Evolutionary conservation across 371 early-diverging fungal species (phyloP).

Genomic region (Rhizomucor pusillus): DNA sequence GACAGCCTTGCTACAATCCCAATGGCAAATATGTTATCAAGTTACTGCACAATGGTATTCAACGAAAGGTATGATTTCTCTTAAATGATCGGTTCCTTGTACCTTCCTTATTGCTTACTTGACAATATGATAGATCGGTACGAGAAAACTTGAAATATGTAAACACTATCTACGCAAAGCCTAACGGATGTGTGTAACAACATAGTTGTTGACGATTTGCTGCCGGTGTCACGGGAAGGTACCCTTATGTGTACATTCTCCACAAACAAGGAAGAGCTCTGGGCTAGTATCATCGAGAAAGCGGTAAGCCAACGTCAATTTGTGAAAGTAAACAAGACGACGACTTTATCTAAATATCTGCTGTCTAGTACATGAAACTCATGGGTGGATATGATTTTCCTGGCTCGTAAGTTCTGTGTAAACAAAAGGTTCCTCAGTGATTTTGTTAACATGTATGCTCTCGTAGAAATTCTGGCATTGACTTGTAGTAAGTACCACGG

Average conservation of each 20-base stretch:
- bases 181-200: not conserved
- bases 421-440: not conserved
- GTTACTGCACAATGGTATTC: conserved; percentile 83
- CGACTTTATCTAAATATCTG: not conserved
- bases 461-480: conserved; percentile 81
- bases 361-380: conserved; percentile 78
- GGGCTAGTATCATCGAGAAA: conserved; percentile 90
- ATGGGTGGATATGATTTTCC: conserved; percentile 95
- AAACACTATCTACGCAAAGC: not conserved
- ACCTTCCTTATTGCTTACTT: not conserved
- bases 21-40: conserved; percentile 86
- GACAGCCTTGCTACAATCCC: conserved; percentile 80
- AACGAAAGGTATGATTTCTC: conserved; percentile 64
- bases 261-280: conserved; percentile 71
- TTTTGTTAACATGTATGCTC: conserved; percentile 4
- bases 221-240: conserved; percentile 76
- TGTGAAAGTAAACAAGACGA: not conserved
- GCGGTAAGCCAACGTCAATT: conserved; percentile 44
- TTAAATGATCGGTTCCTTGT: not conserved
- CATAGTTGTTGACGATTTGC: conserved; percentile 81
- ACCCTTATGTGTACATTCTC: conserved; percentile 86
- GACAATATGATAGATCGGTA: conserved; percentile 4
- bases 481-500: conserved; percentile 64
- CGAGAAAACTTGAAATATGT: not conserved
- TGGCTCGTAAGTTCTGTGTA: conserved; percentile 68